These are phyloP conservation scores for Pseudomonodictys pantanalensis DNA, from an alignment of 495 filamentous ascomycete genomes.

Conservation along the genomic window DNA sequence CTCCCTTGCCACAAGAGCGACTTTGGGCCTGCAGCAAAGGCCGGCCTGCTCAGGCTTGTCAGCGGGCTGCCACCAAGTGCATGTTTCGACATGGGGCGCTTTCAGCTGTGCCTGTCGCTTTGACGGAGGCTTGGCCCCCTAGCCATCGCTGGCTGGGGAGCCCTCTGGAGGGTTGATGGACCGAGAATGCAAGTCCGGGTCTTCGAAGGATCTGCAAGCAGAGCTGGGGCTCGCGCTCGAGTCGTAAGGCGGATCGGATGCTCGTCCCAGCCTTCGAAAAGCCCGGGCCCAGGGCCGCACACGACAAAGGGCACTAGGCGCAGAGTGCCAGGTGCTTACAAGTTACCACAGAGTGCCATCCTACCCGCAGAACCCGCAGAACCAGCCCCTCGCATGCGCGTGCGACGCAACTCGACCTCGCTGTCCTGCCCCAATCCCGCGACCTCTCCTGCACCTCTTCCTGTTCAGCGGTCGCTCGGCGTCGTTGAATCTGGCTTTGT, in stretches of 20 bases:
- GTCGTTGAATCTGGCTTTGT: constrained; percentile 22
- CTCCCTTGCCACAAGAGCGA: background rate
- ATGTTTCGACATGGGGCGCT: background rate
- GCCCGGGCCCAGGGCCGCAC: constrained; percentile 15
- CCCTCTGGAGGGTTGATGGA: background rate
- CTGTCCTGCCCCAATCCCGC: constrained; percentile 20
- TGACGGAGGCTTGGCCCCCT: too few relatives aligned
- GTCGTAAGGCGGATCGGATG: constrained; percentile 30
- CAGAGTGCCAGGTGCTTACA: too few relatives aligned
- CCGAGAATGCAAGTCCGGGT: background rate
- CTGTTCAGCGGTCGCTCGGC: constrained; percentile 12
- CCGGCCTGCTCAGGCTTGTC: too few relatives aligned
- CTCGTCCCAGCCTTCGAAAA: constrained; percentile 16
- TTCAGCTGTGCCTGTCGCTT: background rate
- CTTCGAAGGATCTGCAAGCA: constrained; percentile 17
- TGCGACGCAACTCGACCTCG: constrained; percentile 25
- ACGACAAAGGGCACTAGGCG: constrained; percentile 14
- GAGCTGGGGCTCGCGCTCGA: constrained; percentile 15
- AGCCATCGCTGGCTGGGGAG: background rate
- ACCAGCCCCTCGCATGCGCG: constrained; percentile 29
- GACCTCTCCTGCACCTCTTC: constrained; percentile 17
- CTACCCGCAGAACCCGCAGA: background rate
- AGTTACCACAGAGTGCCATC: too few relatives aligned
- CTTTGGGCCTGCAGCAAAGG: too few relatives aligned
- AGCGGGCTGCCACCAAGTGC: too few relatives aligned